Base-by-base conservation (phyloP, 495 filamentous ascomycete species). In the Podospora pseudopauciseta region DNA sequence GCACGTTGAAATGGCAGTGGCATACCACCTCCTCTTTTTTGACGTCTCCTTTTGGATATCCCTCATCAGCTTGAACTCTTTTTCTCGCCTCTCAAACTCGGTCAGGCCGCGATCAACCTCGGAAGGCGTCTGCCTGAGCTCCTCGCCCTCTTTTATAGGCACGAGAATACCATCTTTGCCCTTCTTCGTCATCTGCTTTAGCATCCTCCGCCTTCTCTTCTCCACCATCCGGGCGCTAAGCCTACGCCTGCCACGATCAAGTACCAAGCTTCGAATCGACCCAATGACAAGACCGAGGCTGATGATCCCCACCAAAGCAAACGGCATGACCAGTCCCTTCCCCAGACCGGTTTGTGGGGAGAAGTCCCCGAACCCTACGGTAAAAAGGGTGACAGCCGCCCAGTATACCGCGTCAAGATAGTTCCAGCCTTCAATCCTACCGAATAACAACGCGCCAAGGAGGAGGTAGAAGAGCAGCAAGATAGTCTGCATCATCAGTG, bases 401-500 rank as follows among this genome's bases (percentile, higher is more conserved):
- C 89, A 97, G 71, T 92, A 97, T 0, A 97, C 80, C 0, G 89
- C 85, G 75, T 96, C 91, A 2, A 93, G 83, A 71, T 88, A 96
- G 23, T 79, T 73, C 93, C 93, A 97, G 6, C 82, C 83, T 77
- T 97, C 93, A 49, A 96, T 79, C 9, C 82, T 82, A 7, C 84
- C 84, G 73, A 89, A 97, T 1, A 95, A 80, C 18, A 89, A 78
- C 1, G 92, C 87, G 5, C 93, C 92, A 15, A 90, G 71, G 3
- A 93, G 84, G 11, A 96, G 82, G 71, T 95, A 96, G 7, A 89
- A 78, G 59, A 91, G 81, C 75, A 96, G 90, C 28, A 84, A 78
- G 72, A 95, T 94, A 1, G 92, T 96, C 72, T 96, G 93, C 30
- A 96, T 78, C 91, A 96, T 96, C 39, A 97, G 77, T 0, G 92